phyloP scores from a whole-genome alignment of 805 yeast species.

The Saturnispora besseyi region DNA sequence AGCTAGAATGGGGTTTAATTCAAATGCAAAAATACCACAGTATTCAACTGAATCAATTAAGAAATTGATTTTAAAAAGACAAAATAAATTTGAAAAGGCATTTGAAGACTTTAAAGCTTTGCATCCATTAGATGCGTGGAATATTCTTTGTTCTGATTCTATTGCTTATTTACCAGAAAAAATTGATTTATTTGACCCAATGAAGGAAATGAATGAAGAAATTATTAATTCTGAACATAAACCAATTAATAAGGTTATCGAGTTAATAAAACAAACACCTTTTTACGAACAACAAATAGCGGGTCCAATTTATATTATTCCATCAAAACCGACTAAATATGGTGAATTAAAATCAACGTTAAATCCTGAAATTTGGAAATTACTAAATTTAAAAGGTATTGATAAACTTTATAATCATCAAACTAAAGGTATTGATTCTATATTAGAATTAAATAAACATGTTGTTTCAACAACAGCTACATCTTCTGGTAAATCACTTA shows the following conservation, averaged over 20 bases:
- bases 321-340: conserved; percentile 38
- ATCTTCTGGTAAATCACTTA: conserved; percentile 90
- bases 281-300: conserved; percentile 60
- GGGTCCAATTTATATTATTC: conserved; percentile 33
- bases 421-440: conserved; percentile 55
- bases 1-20: conserved; percentile 34
- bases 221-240: conserved; percentile 7
- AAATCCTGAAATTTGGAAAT: conserved; percentile 39
- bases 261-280: conserved; percentile 36
- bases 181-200: conserved; percentile 49
- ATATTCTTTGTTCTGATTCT: conserved; percentile 31
- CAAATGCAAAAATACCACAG: conserved; percentile 41
- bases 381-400: conserved; percentile 32
- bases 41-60: conserved; percentile 50
- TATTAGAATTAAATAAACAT: conserved; percentile 46
- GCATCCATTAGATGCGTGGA: conserved; percentile 29
- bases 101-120: conserved; percentile 29
- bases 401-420: conserved; percentile 71
- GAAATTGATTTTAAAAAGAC: conserved; percentile 50
- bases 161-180: conserved; percentile 37
- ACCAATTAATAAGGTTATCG: conserved; percentile 39
- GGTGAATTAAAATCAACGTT: conserved; percentile 44
- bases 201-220: conserved; percentile 43
- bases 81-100: conserved; percentile 39
- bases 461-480: conserved; percentile 92